Evolutionary conservation across 805 yeast species (phyloP), one percentile per base, ranked within the genome.

Genomic region (Ogataea corticis): DNA sequence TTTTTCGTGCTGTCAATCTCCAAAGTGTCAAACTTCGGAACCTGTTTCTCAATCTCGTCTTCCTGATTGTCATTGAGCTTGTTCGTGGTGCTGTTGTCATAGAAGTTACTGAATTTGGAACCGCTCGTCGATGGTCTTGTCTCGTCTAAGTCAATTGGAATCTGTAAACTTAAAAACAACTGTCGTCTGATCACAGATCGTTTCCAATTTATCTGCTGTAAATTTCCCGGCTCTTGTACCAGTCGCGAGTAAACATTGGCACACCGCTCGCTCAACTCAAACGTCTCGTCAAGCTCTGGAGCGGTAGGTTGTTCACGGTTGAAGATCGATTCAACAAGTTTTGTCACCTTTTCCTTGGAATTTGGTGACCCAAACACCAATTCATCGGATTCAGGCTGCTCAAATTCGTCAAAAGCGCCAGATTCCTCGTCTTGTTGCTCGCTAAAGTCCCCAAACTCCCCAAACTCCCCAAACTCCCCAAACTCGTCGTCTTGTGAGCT

Each of bases 121-220:
- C 40, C 49, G 21, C 40, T 32, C 21, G 33, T 17, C 16, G 56
- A 33, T 7, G 54, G 50, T 46, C 65, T 51, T 49, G 76, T 48
- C 56, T 83, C 86, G 61, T 83, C 89, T 13, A 83, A 67, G 55
- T 84, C 83, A 33, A 86, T 76, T 0, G 95, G 95, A 2, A 88
- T 75, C 1, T 91, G 90, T 35, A 88, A 67, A 23, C 81, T 76
- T 15, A 83, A 69, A 27, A 85, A 69, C 27, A 88, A 63, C 52
- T 78, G 80, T 54, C 85, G 77, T 41, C 90, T 76, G 18, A 85
- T 73, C 15, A 80, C 71, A 58, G 87, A 83, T 43, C 74, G 74
- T 34, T 75, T 76, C 96, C 96, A 88, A 48, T 82, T 82, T 14
- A 82, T 74, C 1, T 83, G 85, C 23, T 73, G 73, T 28, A 79